Base-by-base conservation (phyloP, 2,329 filamentous ascomycete genomes). In the Hirsutella thompsonii region DNA sequence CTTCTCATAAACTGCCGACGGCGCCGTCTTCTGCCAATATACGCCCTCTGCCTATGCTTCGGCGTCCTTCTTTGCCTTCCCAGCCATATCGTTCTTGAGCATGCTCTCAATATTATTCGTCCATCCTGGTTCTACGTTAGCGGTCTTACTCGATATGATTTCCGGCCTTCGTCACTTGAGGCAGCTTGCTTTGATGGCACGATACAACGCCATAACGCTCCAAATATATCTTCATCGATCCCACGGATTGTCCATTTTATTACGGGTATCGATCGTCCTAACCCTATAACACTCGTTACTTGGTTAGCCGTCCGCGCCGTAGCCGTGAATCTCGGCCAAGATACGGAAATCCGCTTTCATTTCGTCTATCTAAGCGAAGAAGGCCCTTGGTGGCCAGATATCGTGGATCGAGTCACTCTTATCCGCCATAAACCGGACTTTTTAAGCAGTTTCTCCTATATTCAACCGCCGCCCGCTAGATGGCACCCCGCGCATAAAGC, bases 401-500 rank as follows among this genome's bases (percentile, higher is more conserved):
- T 33, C 3, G 26, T 20, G 19, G 19, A 33, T 5, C 34, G 16
- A 8, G 39, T 41, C 26, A 32, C 13, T 8, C 35, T 41, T 9
- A 34, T 41, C 13, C 34, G 19, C 23, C 36, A 37, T n/a, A 14
- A 37, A 21, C 36, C 20, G 10, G 36, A 16, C 21, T 39, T 39
- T 18, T 28, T 39, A 19, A 5, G 20, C 9, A 18, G 33, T 13
- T 39, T 39, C 21, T 13, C 28, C 16, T 18, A 23, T n/a, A 11
- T 37, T 20, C 3, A 9, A 28, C 39, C 39, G 18, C 18, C 39
- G 9, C 39, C 39, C 5, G 4, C 20, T 8, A 19, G 37, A 5
- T 41, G 39, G 39, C 8, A 37, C 21, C 23, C 39, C 28, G 39
- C 39, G 6, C 39, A 41, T 26, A 41, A 41, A 34, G 39, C 34